These are phyloP conservation scores for Nitzschia putrida DNA, from an alignment of 108 stramenopile genomes.

Conservation along the genomic window DNA sequence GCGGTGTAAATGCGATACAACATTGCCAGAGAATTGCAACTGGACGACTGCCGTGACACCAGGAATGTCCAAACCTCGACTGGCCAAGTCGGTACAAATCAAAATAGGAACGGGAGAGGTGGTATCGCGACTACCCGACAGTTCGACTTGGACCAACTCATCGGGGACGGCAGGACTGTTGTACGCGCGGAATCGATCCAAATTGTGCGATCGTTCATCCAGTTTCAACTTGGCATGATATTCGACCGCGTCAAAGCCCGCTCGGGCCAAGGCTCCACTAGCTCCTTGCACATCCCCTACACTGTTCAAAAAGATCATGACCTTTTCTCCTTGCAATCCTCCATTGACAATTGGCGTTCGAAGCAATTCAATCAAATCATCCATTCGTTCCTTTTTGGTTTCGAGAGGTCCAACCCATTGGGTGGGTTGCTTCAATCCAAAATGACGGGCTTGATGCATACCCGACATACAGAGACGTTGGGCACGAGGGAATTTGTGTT, in stretches of 20 bases:
- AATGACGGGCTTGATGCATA: slow-evolving; percentile 89
- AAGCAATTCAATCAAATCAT: slow-evolving; percentile 59
- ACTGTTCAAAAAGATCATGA: slow-evolving; percentile 88
- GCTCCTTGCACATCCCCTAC: slow-evolving; percentile 85
- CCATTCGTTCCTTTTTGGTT: slow-evolving; percentile 80
- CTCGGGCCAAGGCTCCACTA: slow-evolving; percentile 63
- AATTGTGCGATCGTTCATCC: slow-evolving; percentile 76
- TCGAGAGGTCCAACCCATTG: slow-evolving; percentile 68
- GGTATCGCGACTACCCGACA: slow-evolving; percentile 13
- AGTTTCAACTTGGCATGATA: slow-evolving; percentile 86
- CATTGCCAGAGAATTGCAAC: slow-evolving; percentile 93
- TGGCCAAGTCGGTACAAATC: slow-evolving; percentile 96
- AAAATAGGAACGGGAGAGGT: slow-evolving; percentile 81
- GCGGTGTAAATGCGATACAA: slow-evolving; percentile 96
- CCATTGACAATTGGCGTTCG: slow-evolving; percentile 33
- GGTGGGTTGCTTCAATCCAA: slow-evolving; percentile 69
- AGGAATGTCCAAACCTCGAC: slow-evolving; percentile 95
- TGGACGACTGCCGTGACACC: slow-evolving; percentile 96
- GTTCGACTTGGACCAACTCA: neutral
- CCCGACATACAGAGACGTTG: slow-evolving; percentile 61
- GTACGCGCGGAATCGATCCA: slow-evolving; percentile 74
- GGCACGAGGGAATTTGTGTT: slow-evolving; percentile 83
- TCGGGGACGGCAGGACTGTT: slow-evolving; percentile 11
- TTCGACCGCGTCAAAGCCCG: slow-evolving; percentile 72
- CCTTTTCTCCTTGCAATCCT: slow-evolving; percentile 78